phyloP scores from a whole-genome alignment of 2,329 filamentous ascomycete species.

The Fusarium continuum region DNA sequence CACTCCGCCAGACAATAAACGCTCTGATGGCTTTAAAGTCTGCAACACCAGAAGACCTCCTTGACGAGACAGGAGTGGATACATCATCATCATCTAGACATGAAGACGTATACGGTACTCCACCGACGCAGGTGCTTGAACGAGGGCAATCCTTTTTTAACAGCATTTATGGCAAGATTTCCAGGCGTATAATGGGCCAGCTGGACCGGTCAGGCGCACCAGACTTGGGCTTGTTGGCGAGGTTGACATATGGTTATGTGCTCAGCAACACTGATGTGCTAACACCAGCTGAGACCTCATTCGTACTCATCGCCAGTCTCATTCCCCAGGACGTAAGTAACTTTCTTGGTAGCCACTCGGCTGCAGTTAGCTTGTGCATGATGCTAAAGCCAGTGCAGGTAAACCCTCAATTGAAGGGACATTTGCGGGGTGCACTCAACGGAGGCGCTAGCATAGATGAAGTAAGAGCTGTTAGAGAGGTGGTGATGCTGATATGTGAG shows the following conservation, averaged over 20 bases:
- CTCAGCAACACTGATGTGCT: slow-evolving; percentile 40
- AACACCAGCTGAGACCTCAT: slow-evolving; percentile 39
- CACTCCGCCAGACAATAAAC: slow-evolving; percentile 36
- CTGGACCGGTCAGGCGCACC: slow-evolving; percentile 40
- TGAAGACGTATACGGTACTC: slow-evolving; percentile 32
- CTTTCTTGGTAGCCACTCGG: not conserved
- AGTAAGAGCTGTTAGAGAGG: slow-evolving; percentile 39
- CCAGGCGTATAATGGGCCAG: slow-evolving; percentile 41
- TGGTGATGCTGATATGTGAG: slow-evolving; percentile 42
- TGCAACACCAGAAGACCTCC: slow-evolving; percentile 37
- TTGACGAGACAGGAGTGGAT: slow-evolving; percentile 18
- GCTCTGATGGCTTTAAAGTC: slow-evolving; percentile 37
- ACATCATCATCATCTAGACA: slow-evolving; percentile 14
- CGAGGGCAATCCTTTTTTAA: slow-evolving; percentile 39
- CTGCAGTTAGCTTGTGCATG: not conserved
- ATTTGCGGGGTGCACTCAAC: slow-evolving; percentile 40
- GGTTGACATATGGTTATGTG: slow-evolving; percentile 40
- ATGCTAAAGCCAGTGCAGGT: slow-evolving; percentile 28
- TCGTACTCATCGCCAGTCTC: slow-evolving; percentile 41
- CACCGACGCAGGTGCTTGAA: slow-evolving; percentile 23
- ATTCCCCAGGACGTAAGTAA: slow-evolving; percentile 42
- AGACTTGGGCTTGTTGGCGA: slow-evolving; percentile 40
- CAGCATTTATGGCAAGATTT: slow-evolving; percentile 39
- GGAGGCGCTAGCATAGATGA: slow-evolving; percentile 41
- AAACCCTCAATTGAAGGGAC: slow-evolving; percentile 43